Evolutionary conservation across 106 monocot species (phyloP).

Genomic region (Dactylorhiza incarnata): DNA sequence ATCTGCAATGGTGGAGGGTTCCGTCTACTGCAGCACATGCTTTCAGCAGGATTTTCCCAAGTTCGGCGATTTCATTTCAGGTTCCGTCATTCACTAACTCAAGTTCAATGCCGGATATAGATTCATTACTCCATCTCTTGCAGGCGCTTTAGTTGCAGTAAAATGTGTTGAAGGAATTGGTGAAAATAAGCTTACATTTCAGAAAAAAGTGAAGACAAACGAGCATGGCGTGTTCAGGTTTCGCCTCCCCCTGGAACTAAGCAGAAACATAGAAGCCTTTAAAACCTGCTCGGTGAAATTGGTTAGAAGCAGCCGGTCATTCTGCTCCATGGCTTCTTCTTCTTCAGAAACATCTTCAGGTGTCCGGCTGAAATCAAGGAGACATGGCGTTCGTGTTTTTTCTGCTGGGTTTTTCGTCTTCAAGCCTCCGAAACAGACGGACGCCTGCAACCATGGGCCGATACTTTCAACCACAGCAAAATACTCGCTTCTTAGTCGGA

Average conservation of each 20-base stretch:
- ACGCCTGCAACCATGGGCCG: conserved; percentile 34
- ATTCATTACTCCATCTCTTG: neutral
- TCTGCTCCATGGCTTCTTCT: conserved; percentile 32
- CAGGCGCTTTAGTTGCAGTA: conserved; percentile 49
- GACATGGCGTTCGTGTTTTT: conserved; percentile 24
- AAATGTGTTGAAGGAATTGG: conserved; percentile 18
- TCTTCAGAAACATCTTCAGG: conserved; percentile 11
- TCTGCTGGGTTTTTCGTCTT: conserved; percentile 59
- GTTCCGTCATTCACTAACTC: conserved; percentile 11
- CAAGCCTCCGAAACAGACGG: conserved; percentile 35
- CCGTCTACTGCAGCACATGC: conserved; percentile 59
- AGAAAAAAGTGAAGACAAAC: conserved; percentile 32
- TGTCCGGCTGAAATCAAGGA: conserved; percentile 7
- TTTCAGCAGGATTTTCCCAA: conserved; percentile 30
- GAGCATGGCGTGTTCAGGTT: conserved; percentile 29
- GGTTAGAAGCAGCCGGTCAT: conserved; percentile 42
- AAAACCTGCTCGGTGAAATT: conserved; percentile 41
- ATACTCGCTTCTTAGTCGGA: neutral
- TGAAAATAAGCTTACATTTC: neutral
- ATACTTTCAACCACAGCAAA: neutral
- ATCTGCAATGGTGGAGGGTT: conserved; percentile 40
- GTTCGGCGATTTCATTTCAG: conserved; percentile 35
- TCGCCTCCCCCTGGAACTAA: conserved; percentile 12
- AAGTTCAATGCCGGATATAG: neutral
- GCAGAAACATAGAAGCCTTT: conserved; percentile 9